Conservation (phyloP, 305 asterid genomes). For the Fraxinus sp. region DNA sequence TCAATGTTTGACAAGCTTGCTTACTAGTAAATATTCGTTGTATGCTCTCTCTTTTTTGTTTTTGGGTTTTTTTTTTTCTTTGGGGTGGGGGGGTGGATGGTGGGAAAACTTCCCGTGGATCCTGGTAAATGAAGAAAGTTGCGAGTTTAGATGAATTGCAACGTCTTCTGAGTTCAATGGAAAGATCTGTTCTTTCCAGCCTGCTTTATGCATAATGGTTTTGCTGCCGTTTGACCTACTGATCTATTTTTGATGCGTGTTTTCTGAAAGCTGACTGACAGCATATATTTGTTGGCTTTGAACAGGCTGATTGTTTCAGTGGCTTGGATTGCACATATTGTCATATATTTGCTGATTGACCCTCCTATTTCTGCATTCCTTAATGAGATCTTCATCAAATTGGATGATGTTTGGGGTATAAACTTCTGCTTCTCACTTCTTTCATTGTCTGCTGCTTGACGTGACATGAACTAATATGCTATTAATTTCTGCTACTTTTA, state of each 20-base stretch:
- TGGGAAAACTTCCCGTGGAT: not conserved
- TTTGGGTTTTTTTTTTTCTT: not conserved
- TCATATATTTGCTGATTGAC: constrained; percentile 81
- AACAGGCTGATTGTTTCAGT: constrained; percentile 89
- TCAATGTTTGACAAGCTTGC: not conserved
- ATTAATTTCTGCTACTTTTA: constrained; percentile 37
- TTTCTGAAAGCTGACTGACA: constrained; percentile 5
- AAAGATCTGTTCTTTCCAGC: not conserved
- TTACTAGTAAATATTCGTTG: not conserved
- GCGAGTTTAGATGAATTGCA: not conserved
- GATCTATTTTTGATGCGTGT: not conserved
- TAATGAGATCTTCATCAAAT: constrained; percentile 83
- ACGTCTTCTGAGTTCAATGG: not conserved
- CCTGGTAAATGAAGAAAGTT: not conserved
- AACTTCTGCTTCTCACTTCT: constrained; percentile 3
- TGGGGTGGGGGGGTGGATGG: not conserved
- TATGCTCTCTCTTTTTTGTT: not conserved
- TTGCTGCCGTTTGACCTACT: constrained; percentile 6
- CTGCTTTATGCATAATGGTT: not conserved
- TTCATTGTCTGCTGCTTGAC: constrained; percentile 10
- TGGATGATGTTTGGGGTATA: constrained; percentile 93
- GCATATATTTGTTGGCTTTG: constrained; percentile 24
- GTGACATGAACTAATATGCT: not conserved
- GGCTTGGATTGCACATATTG: constrained; percentile 91
- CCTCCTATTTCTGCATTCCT: constrained; percentile 93